Conservation (phyloP, 2,329 filamentous ascomycete species). For the Chaetothyriales sp. region DNA sequence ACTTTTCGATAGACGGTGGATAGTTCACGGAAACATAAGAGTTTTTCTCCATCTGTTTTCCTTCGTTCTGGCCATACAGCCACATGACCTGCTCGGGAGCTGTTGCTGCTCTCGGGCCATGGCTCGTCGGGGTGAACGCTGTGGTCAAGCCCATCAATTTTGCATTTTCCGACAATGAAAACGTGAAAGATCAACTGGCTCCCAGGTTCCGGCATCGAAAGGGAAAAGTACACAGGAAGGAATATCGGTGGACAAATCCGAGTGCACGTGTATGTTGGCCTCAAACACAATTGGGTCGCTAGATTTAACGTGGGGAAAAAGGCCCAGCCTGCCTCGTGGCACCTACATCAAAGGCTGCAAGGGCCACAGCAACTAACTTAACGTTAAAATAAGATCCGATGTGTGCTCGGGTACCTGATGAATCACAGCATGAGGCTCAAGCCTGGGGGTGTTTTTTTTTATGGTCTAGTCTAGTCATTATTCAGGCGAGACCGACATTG, state of each 20-base stretch:
- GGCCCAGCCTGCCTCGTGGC: not conserved
- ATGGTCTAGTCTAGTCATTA: too few species aligned
- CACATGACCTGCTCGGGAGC: not conserved
- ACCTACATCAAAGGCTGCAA: not conserved
- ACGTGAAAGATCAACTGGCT: not conserved
- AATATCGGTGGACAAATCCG: too few species aligned
- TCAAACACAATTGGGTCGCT: not conserved
- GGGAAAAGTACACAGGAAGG: not conserved
- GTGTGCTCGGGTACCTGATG: too few species aligned
- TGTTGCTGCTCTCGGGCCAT: not conserved
- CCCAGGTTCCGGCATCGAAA: not conserved
- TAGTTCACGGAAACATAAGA: too few species aligned
- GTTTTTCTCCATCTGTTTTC: too few species aligned
- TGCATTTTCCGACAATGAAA: not conserved
- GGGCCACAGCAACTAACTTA: not conserved
- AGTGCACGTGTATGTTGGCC: not conserved
- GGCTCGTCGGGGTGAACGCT: too few species aligned
- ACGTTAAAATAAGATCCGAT: too few species aligned
- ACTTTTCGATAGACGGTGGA: too few species aligned
- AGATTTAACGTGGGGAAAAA: not conserved
- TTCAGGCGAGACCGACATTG: too few species aligned
- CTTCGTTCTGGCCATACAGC: too few species aligned
- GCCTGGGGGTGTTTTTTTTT: too few species aligned
- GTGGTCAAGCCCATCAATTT: not conserved
- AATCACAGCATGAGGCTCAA: too few species aligned